Conservation (phyloP, 2,329 filamentous ascomycete species). For the Passalora sequoiae region DNA sequence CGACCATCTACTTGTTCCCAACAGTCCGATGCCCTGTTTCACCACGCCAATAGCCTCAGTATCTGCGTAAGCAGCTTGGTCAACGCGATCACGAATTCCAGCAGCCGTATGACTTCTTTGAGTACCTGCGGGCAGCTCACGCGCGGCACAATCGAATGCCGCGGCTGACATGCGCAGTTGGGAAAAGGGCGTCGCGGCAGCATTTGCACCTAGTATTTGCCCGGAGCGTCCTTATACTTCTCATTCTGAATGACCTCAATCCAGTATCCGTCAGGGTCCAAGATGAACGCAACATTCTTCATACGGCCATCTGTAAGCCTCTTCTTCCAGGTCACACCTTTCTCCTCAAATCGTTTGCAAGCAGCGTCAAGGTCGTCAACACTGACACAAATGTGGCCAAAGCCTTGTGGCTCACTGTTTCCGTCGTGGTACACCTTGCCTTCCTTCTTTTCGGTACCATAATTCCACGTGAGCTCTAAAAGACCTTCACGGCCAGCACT, state of each 20-base stretch:
- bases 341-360: constrained; percentile 76
- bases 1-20: too few species aligned
- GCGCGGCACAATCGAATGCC: too few species aligned
- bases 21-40: too few species aligned
- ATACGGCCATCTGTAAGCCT: constrained; percentile 80
- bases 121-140: too few species aligned
- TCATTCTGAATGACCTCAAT: constrained; percentile 19
- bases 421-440: constrained; percentile 86
- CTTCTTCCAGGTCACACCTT: constrained; percentile 90
- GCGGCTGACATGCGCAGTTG: too few species aligned
- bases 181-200: too few species aligned
- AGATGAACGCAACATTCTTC: constrained; percentile 88
- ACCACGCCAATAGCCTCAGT: too few species aligned
- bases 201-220: constrained; percentile 14
- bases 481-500: constrained; percentile 71
- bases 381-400: constrained; percentile 83
- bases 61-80: too few species aligned
- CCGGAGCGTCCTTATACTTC: constrained; percentile 18
- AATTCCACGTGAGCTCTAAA: constrained; percentile 83
- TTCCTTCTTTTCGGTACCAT: constrained; percentile 77
- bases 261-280: constrained; percentile 44
- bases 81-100: too few species aligned
- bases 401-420: constrained; percentile 86
- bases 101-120: too few species aligned
- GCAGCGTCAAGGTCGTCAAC: constrained; percentile 88